Evolutionary conservation across 2,329 filamentous ascomycete genomes (phyloP).

Genomic region (Ascochyta clinopodiicola): DNA sequence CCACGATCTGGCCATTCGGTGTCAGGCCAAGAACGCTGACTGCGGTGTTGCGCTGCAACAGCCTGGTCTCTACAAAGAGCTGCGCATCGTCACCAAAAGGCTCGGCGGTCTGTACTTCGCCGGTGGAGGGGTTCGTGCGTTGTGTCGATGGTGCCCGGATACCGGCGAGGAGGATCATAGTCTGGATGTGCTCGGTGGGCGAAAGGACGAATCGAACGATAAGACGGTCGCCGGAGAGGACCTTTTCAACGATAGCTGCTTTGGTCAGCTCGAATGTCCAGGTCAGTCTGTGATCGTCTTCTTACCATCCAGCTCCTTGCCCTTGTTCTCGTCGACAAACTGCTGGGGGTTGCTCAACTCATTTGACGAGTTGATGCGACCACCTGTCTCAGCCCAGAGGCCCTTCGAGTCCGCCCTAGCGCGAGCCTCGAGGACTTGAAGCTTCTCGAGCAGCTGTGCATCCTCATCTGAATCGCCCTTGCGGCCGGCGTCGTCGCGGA

Average conservation of each 20-base stretch:
- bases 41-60: slow-evolving; percentile 85
- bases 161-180: slow-evolving; percentile 87
- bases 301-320: slow-evolving; percentile 76
- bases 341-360: slow-evolving; percentile 77
- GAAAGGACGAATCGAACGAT: slow-evolving; percentile 81
- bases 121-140: slow-evolving; percentile 77
- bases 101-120: slow-evolving; percentile 82
- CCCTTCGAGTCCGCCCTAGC: slow-evolving; percentile 83
- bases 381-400: slow-evolving; percentile 73
- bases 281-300: neutral
- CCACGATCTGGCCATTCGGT: slow-evolving; percentile 90
- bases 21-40: slow-evolving; percentile 85
- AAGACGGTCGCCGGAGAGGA: slow-evolving; percentile 88
- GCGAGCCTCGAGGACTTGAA: slow-evolving; percentile 77
- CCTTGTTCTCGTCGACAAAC: slow-evolving; percentile 85
- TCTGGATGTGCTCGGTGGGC: slow-evolving; percentile 85
- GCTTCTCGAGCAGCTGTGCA: slow-evolving; percentile 72
- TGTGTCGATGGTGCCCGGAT: slow-evolving; percentile 90
- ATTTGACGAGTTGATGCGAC: slow-evolving; percentile 76
- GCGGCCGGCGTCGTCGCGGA: slow-evolving; percentile 90
- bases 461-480: slow-evolving; percentile 86
- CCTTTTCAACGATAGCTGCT: slow-evolving; percentile 77
- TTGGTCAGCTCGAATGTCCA: slow-evolving; percentile 20
- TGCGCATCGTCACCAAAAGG: slow-evolving; percentile 89
- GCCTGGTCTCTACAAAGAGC: slow-evolving; percentile 81